A percentile compares a stretch with the other conserved stretches of the same genome.
phyloP scores from a whole-genome alignment of 176 grass and related monocot species.

The Juncus inflexus region DNA sequence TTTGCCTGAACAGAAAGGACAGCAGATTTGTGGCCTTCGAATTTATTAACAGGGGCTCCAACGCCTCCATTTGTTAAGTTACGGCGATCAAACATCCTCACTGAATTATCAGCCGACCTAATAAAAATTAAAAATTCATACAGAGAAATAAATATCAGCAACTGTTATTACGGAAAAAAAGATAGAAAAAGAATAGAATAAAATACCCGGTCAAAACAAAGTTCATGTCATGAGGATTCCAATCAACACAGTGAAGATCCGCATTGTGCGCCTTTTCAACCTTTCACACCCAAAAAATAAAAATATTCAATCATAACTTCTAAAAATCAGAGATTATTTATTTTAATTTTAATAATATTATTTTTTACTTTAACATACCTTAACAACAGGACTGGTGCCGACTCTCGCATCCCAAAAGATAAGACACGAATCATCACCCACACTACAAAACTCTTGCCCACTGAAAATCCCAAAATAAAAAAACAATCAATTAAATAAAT shows the following conservation, averaged over 20 bases:
- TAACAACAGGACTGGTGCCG: constrained; percentile 76
- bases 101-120: constrained; percentile 97
- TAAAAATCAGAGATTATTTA: neutral
- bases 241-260: constrained; percentile 97
- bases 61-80: constrained; percentile 72
- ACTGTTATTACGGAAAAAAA: neutral
- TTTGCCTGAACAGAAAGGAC: constrained; percentile 93
- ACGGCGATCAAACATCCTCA: constrained; percentile 93
- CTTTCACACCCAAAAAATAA: constrained; percentile 25
- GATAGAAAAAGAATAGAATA: neutral
- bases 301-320: neutral
- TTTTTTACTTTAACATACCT: constrained; percentile 38
- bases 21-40: constrained; percentile 96
- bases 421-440: constrained; percentile 97
- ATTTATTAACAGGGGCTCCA: constrained; percentile 69
- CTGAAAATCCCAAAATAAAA: constrained; percentile 38
- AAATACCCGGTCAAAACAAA: constrained; percentile 92
- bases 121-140: neutral
- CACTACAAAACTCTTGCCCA: constrained; percentile 97
- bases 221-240: constrained; percentile 89
- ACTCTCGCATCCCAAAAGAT: constrained; percentile 98
- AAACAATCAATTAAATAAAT: constrained; percentile 21
- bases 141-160: neutral
- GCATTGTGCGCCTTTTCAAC: constrained; percentile 96
- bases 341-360: constrained; percentile 4